Evolutionary conservation across 208 protist species (phyloP), one percentile per base, ranked within the genome.

Genomic region (Trypanosoma theileri): DNA sequence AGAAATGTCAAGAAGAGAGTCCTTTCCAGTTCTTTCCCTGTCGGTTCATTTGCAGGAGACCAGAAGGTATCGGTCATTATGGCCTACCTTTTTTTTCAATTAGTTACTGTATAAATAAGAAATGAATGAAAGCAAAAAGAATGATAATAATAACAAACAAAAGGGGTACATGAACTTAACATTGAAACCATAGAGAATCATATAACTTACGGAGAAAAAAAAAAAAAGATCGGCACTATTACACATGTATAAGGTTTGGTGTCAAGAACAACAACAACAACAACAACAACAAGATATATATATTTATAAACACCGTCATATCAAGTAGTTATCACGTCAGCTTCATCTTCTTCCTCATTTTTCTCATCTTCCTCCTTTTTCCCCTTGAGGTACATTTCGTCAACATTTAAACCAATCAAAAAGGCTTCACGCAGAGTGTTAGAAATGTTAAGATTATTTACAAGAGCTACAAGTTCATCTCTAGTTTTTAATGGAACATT

Each of bases 331-430:
- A 35, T 35, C 28, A 35, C 28, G 28, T 6, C 28, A 11, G 44
- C 11, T n/a, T 48, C 16, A 48, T 48, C 44, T 48, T 48, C 11
- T 14, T 48, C 16, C 16, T 48, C 11, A 1, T 48, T 48, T 48
- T 48, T 48, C 16, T 48, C 16, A 14, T 48, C 16, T 48, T 48
- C 16, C 16, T 59, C 14, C 21, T 19, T 40, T 17, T 41, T 46
- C 1, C 16, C 44, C 16, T 48, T 48, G 10, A 48, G 44, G 44
- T 14, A 48, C 16, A 12, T 48, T 48, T 17, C 10, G 9, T 17
- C 16, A 48, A 48, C 55, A 40, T 73, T 74, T 21, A 84, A 69
- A 19, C 79, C 79, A 76, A 86, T 83, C 40, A 71, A 66, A 31
- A 86, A 71, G 41, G 81, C 77, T 22, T 76, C 68, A 3, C 73